Conservation (phyloP, 176 grass and related monocot species). For the Musa beccarii region DNA sequence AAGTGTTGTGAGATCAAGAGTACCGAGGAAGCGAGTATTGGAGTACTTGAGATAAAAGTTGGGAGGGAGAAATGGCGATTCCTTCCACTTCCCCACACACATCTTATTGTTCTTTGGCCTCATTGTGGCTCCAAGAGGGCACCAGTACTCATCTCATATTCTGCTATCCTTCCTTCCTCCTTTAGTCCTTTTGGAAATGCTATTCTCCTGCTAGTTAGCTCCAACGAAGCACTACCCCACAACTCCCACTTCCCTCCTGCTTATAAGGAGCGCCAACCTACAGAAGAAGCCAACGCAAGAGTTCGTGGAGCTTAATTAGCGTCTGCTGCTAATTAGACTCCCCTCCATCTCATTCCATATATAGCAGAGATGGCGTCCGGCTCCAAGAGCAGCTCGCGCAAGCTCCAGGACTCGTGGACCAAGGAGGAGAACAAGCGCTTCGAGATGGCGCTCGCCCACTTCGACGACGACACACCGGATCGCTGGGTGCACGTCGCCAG, state of each 20-base stretch:
- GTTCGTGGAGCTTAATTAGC: too few relatives aligned
- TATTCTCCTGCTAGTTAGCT: neutral
- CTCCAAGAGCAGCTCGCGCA: slow-evolving; percentile 15
- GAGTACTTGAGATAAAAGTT: too few relatives aligned
- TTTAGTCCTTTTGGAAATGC: neutral
- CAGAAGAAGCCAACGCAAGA: too few relatives aligned
- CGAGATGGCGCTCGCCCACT: slow-evolving; percentile 63
- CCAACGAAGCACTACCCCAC: too few relatives aligned
- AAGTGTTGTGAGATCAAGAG: too few relatives aligned
- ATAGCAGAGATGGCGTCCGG: slow-evolving; percentile 35
- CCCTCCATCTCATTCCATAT: neutral
- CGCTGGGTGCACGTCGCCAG: slow-evolving; percentile 63
- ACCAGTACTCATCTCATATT: neutral
- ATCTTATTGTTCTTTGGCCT: neutral
- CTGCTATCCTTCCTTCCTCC: too few relatives aligned
- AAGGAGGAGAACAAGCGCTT: slow-evolving; percentile 63
- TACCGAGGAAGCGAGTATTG: too few relatives aligned
- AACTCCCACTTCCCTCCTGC: neutral
- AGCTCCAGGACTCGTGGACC: slow-evolving; percentile 35
- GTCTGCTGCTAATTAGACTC: too few relatives aligned
- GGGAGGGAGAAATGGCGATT: too few relatives aligned
- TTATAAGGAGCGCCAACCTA: neutral
- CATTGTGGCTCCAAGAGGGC: neutral
- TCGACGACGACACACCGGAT: slow-evolving; percentile 57
- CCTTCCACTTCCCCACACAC: too few relatives aligned